These are phyloP conservation scores for Aspergillus sp. DNA, from an alignment of 2,329 filamentous ascomycete species.

Conservation along the genomic window DNA sequence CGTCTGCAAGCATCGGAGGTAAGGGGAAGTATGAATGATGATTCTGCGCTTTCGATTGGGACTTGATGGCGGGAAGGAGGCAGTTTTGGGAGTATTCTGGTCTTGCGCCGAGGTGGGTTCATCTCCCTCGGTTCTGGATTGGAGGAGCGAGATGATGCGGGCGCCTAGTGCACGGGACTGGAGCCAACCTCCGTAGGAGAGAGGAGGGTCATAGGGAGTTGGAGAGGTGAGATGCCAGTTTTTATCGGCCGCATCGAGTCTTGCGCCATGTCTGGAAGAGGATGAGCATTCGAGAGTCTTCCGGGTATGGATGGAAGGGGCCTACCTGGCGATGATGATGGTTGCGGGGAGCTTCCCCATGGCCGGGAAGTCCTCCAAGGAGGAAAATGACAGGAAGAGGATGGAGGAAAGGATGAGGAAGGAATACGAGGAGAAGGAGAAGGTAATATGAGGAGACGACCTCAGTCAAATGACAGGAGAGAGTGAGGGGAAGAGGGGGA, in stretches of 20 bases:
- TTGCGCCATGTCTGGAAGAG: conserved; percentile 73
- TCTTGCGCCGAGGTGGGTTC: conserved; percentile 10
- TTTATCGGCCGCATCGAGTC: conserved; percentile 91
- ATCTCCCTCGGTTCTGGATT: conserved; percentile 41
- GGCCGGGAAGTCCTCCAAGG: neutral
- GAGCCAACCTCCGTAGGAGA: conserved; percentile 91
- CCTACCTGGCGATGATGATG: conserved; percentile 43
- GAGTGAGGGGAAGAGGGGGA: neutral
- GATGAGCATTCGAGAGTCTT: neutral
- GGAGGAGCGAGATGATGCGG: conserved; percentile 73
- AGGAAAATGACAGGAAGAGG: too few relatives aligned
- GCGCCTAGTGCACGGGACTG: conserved; percentile 79
- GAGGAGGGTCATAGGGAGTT: conserved; percentile 89
- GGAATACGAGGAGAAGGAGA: too few relatives aligned
- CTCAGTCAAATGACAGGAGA: neutral
- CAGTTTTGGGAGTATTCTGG: neutral
- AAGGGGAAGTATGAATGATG: conserved; percentile 90
- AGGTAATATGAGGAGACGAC: too few relatives aligned
- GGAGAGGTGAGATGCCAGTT: conserved; percentile 92
- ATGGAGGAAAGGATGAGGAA: too few relatives aligned
- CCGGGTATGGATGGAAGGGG: neutral
- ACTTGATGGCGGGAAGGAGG: conserved; percentile 7
- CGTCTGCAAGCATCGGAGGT: conserved; percentile 87
- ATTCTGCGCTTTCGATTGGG: conserved; percentile 65
- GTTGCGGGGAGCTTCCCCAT: conserved; percentile 41